Evolutionary conservation across 1,139 yeast species (phyloP).

Genomic region (Hansenula anomala): DNA sequence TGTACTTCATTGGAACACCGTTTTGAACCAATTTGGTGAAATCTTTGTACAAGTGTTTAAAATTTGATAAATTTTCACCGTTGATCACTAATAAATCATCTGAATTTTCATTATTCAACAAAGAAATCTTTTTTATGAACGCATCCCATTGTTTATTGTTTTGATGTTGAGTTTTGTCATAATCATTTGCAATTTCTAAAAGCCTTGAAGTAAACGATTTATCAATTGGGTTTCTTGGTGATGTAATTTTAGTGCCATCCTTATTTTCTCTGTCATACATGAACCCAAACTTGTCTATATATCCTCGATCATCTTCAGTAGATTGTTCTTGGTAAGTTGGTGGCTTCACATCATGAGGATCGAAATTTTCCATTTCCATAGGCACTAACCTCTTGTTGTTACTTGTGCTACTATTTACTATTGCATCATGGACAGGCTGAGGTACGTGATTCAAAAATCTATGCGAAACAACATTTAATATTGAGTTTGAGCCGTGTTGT

Average conservation of each 20-base stretch:
- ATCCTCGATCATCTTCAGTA: slow-evolving; percentile 21
- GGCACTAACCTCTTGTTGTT: slow-evolving; percentile 27
- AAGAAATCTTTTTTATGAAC: slow-evolving; percentile 23
- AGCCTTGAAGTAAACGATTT: slow-evolving; percentile 20
- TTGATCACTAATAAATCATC: slow-evolving; percentile 19
- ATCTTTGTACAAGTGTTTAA: slow-evolving; percentile 26
- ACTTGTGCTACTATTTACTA: slow-evolving; percentile 6
- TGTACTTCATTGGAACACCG: slow-evolving; percentile 45
- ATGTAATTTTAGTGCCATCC: slow-evolving; percentile 8
- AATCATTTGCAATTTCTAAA: slow-evolving; percentile 31
- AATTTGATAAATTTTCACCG: slow-evolving; percentile 15
- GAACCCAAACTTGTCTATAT: slow-evolving; percentile 50
- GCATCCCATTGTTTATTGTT: slow-evolving; percentile 33
- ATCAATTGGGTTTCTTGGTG: slow-evolving; percentile 9
- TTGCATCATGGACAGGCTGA: slow-evolving; percentile 18
- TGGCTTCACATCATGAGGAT: slow-evolving; percentile 29
- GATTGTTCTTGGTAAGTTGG: slow-evolving; percentile 25
- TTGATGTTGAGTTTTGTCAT: slow-evolving; percentile 30
- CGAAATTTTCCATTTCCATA: slow-evolving; percentile 42
- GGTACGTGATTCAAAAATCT: slow-evolving; percentile 22
- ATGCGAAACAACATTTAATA: slow-evolving; percentile 20
- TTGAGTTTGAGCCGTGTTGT: slow-evolving; percentile 8
- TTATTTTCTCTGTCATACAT: slow-evolving; percentile 24
- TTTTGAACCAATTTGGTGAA: slow-evolving; percentile 35
- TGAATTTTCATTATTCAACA: slow-evolving; percentile 10